These are phyloP conservation scores for Nicotiana noctiflora DNA, from an alignment of 257 asterid genomes.

Conservation along the genomic window DNA sequence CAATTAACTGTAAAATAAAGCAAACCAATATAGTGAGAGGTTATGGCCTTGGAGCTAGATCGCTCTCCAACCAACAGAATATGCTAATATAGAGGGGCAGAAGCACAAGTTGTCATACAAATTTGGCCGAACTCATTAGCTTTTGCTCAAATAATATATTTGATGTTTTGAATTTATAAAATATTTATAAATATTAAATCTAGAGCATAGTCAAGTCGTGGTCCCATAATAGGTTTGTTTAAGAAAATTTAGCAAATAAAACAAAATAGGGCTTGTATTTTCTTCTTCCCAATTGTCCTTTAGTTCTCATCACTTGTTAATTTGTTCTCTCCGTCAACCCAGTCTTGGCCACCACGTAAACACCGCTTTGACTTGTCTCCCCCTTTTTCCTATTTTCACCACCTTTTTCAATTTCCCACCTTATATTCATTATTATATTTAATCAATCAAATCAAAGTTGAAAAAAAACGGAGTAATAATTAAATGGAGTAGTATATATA, in stretches of 20 bases:
- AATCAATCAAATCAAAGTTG: slow-evolving; percentile 4
- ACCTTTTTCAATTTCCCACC: neutral
- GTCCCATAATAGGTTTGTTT: neutral
- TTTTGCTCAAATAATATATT: too few relatives aligned
- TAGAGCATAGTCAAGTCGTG: too few relatives aligned
- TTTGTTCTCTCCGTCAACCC: slow-evolving; percentile 9
- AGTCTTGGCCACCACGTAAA: slow-evolving; percentile 34
- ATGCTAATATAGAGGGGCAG: too few relatives aligned
- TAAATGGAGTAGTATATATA: neutral
- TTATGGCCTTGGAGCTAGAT: too few relatives aligned
- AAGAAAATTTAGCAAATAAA: neutral
- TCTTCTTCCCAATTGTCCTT: neutral
- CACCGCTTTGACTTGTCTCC: neutral
- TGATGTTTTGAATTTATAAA: too few relatives aligned
- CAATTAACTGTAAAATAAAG: too few relatives aligned
- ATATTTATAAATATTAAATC: too few relatives aligned
- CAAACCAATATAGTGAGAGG: too few relatives aligned
- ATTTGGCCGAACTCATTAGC: fast-evolving
- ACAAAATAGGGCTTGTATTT: neutral
- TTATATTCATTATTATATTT: neutral
- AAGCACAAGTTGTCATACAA: too few relatives aligned
- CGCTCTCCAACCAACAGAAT: too few relatives aligned
- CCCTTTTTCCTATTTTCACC: neutral
- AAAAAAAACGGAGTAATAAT: neutral
- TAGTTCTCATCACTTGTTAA: neutral